Conservation (phyloP, 345 rosid species). For the Rhodomyrtus tomentosa region DNA sequence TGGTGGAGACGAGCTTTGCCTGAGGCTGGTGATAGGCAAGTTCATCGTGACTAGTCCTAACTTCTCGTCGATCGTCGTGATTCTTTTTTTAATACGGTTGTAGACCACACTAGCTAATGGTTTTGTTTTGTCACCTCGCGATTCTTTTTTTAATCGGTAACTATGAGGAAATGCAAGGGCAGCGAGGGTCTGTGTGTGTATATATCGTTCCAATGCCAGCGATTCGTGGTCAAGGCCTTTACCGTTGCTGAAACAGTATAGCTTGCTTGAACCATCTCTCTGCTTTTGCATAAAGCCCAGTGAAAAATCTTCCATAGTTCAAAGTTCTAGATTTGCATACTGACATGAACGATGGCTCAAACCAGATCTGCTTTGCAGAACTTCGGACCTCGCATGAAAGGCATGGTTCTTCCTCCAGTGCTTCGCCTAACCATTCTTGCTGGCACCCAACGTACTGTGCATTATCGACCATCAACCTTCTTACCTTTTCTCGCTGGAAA, state of each 20-base stretch:
- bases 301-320: not conserved
- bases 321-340: not conserved
- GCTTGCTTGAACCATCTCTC: not conserved
- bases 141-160: no score
- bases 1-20: no score
- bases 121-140: no score
- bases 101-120: no score
- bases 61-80: no score
- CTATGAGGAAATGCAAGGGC: no score
- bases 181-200: no score
- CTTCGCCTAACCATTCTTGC: not conserved
- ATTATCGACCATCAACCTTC: not conserved
- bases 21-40: no score
- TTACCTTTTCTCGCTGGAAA: slow-evolving; percentile 47
- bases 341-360: not conserved
- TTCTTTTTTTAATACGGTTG: no score
- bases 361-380: not conserved
- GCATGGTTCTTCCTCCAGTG: not conserved
- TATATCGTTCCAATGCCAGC: no score
- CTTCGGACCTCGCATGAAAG: not conserved
- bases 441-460: not conserved
- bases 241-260: not conserved
- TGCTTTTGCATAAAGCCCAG: not conserved
- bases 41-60: no score
- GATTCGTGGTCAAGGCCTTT: no score